Conservation (phyloP, 805 yeast species). For the Scheffersomyces stipitis region DNA sequence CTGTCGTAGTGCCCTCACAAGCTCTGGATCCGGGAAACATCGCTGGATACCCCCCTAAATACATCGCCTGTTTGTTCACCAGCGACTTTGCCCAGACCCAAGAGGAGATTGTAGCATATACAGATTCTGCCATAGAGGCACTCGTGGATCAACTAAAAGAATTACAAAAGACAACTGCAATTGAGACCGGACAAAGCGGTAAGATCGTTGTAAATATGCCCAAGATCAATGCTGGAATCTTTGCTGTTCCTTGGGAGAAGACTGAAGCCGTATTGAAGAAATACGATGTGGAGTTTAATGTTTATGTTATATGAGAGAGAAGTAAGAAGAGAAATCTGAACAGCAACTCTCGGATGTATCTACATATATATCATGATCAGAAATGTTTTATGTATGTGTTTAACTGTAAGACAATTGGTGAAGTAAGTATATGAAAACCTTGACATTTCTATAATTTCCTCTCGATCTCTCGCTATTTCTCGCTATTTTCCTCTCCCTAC, state of each 20-base stretch:
- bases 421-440: too few species aligned
- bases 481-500: too few species aligned
- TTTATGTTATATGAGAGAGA: too few species aligned
- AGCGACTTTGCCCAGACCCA: slow-evolving; percentile 52
- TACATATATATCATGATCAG: too few species aligned
- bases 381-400: too few species aligned
- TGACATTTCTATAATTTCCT: too few species aligned
- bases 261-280: slow-evolving; percentile 54
- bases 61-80: slow-evolving; percentile 73
- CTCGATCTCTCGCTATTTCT: too few species aligned
- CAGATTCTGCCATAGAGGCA: slow-evolving; percentile 50
- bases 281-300: slow-evolving; percentile 37
- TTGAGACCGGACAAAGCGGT: slow-evolving; percentile 10
- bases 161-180: not conserved
- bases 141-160: slow-evolving; percentile 38
- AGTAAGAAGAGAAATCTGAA: too few species aligned
- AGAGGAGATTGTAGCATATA: slow-evolving; percentile 48
- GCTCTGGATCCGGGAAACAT: slow-evolving; percentile 29
- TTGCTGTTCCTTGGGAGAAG: slow-evolving; percentile 73
- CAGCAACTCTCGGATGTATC: too few species aligned
- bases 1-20: slow-evolving; percentile 43
- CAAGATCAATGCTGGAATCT: slow-evolving; percentile 76
- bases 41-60: slow-evolving; percentile 18
- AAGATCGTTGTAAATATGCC: slow-evolving; percentile 58
- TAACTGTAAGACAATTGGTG: too few species aligned